Percentiles rank a stretch among this genome's conserved stretches.
These are phyloP conservation scores for Fraxinus greggii DNA, from an alignment of 305 asterid genomes.

Conservation along the genomic window DNA sequence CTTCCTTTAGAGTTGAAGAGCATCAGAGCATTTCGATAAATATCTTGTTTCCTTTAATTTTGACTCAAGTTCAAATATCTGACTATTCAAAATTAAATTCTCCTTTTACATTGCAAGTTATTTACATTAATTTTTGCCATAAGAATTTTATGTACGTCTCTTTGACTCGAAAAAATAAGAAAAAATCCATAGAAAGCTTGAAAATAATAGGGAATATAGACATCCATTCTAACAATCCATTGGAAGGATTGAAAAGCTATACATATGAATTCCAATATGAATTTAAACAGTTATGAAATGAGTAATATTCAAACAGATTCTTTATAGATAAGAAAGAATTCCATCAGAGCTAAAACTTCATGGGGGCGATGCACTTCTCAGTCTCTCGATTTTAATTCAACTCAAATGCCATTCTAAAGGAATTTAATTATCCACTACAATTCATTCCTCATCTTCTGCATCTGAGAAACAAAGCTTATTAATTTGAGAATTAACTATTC, in stretches of 20 bases:
- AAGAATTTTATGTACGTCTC: not conserved
- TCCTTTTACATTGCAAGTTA: no score
- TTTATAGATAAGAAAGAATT: not conserved
- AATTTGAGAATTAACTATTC: not conserved
- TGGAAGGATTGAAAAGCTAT: not conserved
- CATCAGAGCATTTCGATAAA: not conserved
- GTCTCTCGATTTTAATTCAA: not conserved
- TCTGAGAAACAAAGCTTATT: not conserved
- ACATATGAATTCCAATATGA: not conserved
- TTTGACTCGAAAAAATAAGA: not conserved
- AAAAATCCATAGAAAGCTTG: not conserved
- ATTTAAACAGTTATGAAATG: not conserved
- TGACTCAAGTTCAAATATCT: no score
- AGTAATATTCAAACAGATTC: not conserved
- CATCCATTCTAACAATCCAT: not conserved
- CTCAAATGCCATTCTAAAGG: not conserved
- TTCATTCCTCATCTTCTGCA: not conserved
- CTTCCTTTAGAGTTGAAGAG: not conserved
- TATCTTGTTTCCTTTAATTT: not conserved
- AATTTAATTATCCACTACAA: not conserved
- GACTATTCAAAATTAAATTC: no score
- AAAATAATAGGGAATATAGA: not conserved
- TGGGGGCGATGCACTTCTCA: not conserved
- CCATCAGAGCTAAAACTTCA: not conserved
- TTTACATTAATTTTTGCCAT: not conserved